A percentile compares a stretch with the other conserved stretches of the same genome.
Evolutionary conservation across 139 green algal genomes (phyloP).

Genomic region (Prasinococcaceae sp.): DNA sequence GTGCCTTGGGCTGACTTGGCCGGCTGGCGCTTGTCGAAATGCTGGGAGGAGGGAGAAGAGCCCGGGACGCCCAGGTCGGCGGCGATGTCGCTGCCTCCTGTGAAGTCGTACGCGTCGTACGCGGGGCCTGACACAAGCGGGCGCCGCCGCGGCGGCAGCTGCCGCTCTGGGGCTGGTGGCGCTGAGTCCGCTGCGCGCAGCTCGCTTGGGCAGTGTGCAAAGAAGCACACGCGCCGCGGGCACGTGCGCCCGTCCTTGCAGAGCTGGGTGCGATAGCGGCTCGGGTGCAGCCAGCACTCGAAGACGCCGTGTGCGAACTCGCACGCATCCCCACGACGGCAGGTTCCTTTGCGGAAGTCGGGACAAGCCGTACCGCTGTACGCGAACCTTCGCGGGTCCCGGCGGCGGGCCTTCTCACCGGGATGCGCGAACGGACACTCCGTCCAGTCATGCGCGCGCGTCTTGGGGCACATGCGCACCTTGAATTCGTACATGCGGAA

Average conservation of each 20-base stretch:
- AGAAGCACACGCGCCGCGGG: conserved; percentile 89
- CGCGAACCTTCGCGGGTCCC: conserved; percentile 58
- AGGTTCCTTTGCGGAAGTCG: conserved; percentile 76
- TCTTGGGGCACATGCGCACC: conserved; percentile 15
- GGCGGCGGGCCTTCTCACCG: conserved; percentile 74
- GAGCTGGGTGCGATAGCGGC: conserved; percentile 70
- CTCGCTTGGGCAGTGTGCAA: conserved; percentile 75
- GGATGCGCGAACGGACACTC: conserved; percentile 88
- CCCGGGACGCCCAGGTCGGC: too few species aligned
- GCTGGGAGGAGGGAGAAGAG: too few species aligned
- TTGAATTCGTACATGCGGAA: conserved; percentile 40
- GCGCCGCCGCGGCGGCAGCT: too few species aligned
- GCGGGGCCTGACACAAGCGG: too few species aligned
- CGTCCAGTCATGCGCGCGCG: conserved; percentile 79
- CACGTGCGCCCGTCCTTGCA: conserved; percentile 81
- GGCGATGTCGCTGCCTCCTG: too few species aligned
- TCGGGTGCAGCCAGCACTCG: conserved; percentile 92
- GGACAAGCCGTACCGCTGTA: conserved; percentile 90
- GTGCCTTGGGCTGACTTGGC: too few species aligned
- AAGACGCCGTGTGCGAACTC: conserved; percentile 90
- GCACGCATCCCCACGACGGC: conserved; percentile 65
- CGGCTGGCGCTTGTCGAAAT: too few species aligned
- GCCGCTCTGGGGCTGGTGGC: too few species aligned
- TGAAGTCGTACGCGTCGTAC: too few species aligned
- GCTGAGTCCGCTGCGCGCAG: too few species aligned